Evolutionary conservation across 2,329 filamentous ascomycete species (phyloP).

Genomic region (Didymella sp.): DNA sequence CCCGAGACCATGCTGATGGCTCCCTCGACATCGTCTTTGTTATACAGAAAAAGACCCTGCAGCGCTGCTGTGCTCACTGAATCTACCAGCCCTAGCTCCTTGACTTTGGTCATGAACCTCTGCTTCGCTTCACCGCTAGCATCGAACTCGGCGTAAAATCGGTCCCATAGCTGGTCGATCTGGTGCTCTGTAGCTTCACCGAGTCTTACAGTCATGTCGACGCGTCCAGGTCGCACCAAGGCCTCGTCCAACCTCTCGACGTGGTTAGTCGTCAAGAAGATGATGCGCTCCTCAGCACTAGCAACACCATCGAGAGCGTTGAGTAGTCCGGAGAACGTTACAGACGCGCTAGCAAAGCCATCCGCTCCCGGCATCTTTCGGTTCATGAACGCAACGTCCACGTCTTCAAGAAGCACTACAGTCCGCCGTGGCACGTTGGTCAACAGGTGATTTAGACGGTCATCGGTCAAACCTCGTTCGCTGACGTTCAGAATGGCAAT

Average conservation of each 20-base stretch:
- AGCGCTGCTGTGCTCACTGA: constrained; percentile 86
- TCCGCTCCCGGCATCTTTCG: constrained; percentile 77
- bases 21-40: constrained; percentile 88
- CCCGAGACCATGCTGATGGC: constrained; percentile 81
- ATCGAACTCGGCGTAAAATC: constrained; percentile 90
- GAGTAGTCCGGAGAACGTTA: constrained; percentile 91
- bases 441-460: constrained; percentile 83
- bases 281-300: constrained; percentile 89
- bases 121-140: constrained; percentile 65
- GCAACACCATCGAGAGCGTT: constrained; percentile 81
- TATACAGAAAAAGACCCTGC: constrained; percentile 93
- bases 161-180: constrained; percentile 86
- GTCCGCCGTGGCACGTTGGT: constrained; percentile 85
- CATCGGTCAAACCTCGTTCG: constrained; percentile 87
- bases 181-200: constrained; percentile 88
- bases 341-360: constrained; percentile 84
- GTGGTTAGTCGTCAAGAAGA: constrained; percentile 95
- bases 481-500: constrained; percentile 93
- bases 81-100: constrained; percentile 73
- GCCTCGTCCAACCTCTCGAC: constrained; percentile 88
- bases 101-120: constrained; percentile 74
- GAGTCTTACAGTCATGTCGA: constrained; percentile 91
- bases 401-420: constrained; percentile 84
- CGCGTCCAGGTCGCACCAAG: constrained; percentile 85
- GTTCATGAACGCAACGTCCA: constrained; percentile 88